phyloP scores from a whole-genome alignment of 768 basidiomycete genomes.

The Tylopilus sp. region DNA sequence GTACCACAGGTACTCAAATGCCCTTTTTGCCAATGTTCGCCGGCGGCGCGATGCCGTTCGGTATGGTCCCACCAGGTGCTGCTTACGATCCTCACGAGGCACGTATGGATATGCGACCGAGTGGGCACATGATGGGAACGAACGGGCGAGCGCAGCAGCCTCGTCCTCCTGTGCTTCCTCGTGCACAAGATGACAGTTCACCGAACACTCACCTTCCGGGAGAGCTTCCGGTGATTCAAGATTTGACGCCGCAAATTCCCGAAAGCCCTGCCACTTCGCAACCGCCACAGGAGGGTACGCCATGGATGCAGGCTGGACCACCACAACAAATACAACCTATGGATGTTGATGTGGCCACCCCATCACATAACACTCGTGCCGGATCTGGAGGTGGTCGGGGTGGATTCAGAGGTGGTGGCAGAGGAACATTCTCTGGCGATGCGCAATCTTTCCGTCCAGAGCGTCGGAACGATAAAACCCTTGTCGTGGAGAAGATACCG shows the following conservation, averaged over 20 bases:
- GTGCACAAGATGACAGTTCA: constrained; percentile 50
- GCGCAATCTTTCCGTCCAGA: constrained; percentile 65
- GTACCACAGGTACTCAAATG: constrained; percentile 39
- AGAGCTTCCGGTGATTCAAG: constrained; percentile 81
- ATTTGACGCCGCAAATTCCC: constrained; percentile 60
- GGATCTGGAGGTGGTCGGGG: constrained; percentile 40
- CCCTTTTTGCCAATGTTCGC: constrained; percentile 75
- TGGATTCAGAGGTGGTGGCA: constrained; percentile 45
- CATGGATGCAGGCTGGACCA: constrained; percentile 20
- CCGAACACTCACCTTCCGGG: constrained; percentile 49
- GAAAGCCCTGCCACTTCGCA: constrained; percentile 28
- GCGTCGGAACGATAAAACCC: constrained; percentile 68
- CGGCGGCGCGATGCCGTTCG: constrained; percentile 51
- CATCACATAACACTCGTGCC: constrained; percentile 17
- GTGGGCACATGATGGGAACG: constrained; percentile 28
- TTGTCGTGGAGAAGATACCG: constrained; percentile 95
- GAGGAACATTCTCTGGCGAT: constrained; percentile 62
- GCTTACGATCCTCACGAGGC: constrained; percentile 78
- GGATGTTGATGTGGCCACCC: constrained; percentile 35
- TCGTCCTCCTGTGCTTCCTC: constrained; percentile 57
- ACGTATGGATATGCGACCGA: constrained; percentile 74
- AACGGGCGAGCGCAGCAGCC: constrained; percentile 37
- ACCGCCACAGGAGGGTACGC: constrained; percentile 19
- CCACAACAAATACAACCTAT: constrained; percentile 13
- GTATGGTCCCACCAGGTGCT: constrained; percentile 41